Evolutionary conservation across 164 flowering plant genomes (phyloP), one percentile per base, ranked within the genome.

Genomic region (Dillenia suffruticosa): DNA sequence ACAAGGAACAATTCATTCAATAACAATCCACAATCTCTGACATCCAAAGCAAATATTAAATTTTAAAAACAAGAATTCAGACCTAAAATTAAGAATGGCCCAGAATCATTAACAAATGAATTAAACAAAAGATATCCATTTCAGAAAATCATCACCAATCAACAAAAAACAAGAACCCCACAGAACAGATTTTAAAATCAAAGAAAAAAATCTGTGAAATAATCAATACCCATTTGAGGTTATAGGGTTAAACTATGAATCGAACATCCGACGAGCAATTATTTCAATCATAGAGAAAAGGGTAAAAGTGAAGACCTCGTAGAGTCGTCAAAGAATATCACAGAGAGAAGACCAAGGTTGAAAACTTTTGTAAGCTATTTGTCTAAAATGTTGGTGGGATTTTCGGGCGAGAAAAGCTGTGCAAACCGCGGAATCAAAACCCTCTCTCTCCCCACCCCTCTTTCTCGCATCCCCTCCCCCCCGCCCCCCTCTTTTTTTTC

Each of bases 391-490:
- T 62, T 47, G 62, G 44, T 64, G 43, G 62, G 72, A 69, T 63
- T 54, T 57, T 60, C 64, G 59, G 73, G 74, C 74, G 68, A 74
- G 65, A 62, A 75, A 67, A 68, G 70, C 63, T 51, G 61, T 14
- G 51, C 32, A 65, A 57, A 10, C 58, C 52, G 69, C 71, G 61
- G 64, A 63, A 63, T 56, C 63, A 50, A 58, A 61, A 57, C 32
- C 40, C 40, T 32, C 40, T 32, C 40, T 32, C 40, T 6, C 40
- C 40, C 6, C 40, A 5, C 5, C 40, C 22, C 22, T 19, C 22
- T 19, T 19, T 19, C 22, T 19, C 22, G 22, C 22, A 1, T 19
- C 22, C 22, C 22, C 22, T 1, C 22, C 22, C 22, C 22, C 22
- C 22, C 22, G 22, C 1, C 22, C 22, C 40, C 40, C 40, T 4